These are phyloP conservation scores for Schoenoplectus triqueter DNA, from an alignment of 202 grass and related monocot genomes.

Conservation along the genomic window DNA sequence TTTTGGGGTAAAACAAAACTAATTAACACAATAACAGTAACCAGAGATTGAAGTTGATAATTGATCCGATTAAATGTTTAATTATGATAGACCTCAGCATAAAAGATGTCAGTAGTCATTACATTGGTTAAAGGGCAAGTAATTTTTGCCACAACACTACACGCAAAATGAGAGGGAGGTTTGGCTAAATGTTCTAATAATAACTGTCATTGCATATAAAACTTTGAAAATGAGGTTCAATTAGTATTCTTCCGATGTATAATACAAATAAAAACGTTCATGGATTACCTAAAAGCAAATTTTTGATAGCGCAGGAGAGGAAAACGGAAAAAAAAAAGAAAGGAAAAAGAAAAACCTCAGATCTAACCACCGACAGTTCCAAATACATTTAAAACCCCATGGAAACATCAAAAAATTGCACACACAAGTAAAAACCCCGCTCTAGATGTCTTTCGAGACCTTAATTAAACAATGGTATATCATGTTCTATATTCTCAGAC, in stretches of 20 bases:
- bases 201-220: neutral
- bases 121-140: neutral
- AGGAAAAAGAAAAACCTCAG: neutral
- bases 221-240: neutral
- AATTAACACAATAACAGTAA: neutral
- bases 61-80: neutral
- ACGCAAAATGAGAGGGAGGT: neutral
- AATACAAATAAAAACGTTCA: constrained; percentile 14
- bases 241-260: neutral
- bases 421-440: neutral
- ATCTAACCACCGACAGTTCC: constrained; percentile 30
- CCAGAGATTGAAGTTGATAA: neutral
- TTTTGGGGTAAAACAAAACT: neutral
- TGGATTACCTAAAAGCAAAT: neutral
- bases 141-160: neutral
- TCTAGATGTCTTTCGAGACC: neutral
- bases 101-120: neutral
- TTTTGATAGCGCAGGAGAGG: neutral
- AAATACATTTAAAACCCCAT: constrained; percentile 10
- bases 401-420: neutral
- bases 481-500: neutral
- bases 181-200: neutral
- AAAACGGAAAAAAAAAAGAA: neutral
- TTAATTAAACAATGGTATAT: constrained; percentile 15
- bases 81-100: too few species aligned